Evolutionary conservation across 192 early-diverging fungal genomes (phyloP), one percentile per base, ranked within the genome.

Genomic region (Rhizophagus prolifer): DNA sequence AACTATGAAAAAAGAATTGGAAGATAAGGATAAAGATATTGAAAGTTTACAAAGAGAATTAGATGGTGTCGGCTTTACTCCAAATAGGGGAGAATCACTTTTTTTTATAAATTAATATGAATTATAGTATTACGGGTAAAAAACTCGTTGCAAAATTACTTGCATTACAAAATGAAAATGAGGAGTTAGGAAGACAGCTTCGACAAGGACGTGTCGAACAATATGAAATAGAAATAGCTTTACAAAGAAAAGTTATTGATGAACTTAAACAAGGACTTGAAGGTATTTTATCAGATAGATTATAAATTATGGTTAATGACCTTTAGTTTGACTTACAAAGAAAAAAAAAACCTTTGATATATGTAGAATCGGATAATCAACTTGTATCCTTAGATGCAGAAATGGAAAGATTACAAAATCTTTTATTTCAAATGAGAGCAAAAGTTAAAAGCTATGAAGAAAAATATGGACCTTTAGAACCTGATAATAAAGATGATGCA

Each of bases 181-280:
- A 78, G 63, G 80, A 81, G 60, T 47, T 81, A n/a, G 80, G 80
- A 16, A 70, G 75, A n/a, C 70, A 72, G 19, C 70, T 81, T 46
- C 70, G 75, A n/a, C 76, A 78, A 62, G 80, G 80, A 0, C 36
- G 60, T 21, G 70, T 81, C 21, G 80, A 81, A 46, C 75, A 81
- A 58, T 74, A 81, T 64, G 69, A 78, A 66, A 25, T 81, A 10
- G 80, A 81, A 41, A 77, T 78, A 36, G 70, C 76, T 14, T 46
- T 81, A 34, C 80, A 81, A 59, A 41, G 68, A 14, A 72, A 78
- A 41, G 28, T 81, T 26, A 81, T 81, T 30, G 58, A 67, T 60
- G 76, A 81, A 71, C 54, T 81, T 14, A 78, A 81, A 47, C 25
- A 41, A 13, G 64, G 68, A 34, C 28, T 81, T 25, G 71, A 73